Evolutionary conservation across 1,139 yeast species (phyloP).

Genomic region (Geotrichum bryndzae): DNA sequence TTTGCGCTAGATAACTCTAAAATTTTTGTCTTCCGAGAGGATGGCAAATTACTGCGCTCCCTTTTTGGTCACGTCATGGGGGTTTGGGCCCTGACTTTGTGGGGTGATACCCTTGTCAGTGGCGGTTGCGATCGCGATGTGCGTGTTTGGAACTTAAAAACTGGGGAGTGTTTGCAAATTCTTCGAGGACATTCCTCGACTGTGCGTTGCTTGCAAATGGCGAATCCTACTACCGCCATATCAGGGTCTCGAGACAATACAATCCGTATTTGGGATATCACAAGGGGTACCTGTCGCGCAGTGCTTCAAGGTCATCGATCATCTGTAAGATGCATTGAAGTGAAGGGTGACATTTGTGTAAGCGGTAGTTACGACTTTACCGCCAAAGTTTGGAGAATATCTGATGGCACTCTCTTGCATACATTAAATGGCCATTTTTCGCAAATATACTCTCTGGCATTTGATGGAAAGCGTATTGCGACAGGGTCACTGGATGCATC

Average conservation of each 20-base stretch:
- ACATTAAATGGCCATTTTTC: slow-evolving; percentile 81
- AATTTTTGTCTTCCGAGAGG: slow-evolving; percentile 43
- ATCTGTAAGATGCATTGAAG: slow-evolving; percentile 72
- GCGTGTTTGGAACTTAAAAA: slow-evolving; percentile 78
- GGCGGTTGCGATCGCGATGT: slow-evolving; percentile 91
- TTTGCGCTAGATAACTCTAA: slow-evolving; percentile 42
- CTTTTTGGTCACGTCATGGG: slow-evolving; percentile 92
- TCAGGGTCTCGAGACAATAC: slow-evolving; percentile 90
- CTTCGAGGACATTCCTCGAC: slow-evolving; percentile 89
- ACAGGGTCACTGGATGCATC: slow-evolving; percentile 91
- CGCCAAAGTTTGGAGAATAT: slow-evolving; percentile 80
- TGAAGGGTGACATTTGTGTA: slow-evolving; percentile 41
- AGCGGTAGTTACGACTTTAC: slow-evolving; percentile 87
- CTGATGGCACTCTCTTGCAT: slow-evolving; percentile 66
- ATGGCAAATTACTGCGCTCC: slow-evolving; percentile 66
- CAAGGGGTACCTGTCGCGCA: slow-evolving; percentile 64
- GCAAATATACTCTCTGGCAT: slow-evolving; percentile 78
- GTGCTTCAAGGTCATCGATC: slow-evolving; percentile 69
- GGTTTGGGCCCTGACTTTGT: slow-evolving; percentile 91
- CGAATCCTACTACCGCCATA: slow-evolving; percentile 65
- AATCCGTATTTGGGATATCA: slow-evolving; percentile 85
- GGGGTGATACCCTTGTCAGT: slow-evolving; percentile 70
- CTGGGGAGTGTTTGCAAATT: slow-evolving; percentile 70
- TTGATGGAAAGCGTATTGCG: slow-evolving; percentile 70
- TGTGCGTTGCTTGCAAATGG: slow-evolving; percentile 83